Base-by-base conservation (phyloP, 73 alveolate genomes). In the Strombidium stylifer region DNA sequence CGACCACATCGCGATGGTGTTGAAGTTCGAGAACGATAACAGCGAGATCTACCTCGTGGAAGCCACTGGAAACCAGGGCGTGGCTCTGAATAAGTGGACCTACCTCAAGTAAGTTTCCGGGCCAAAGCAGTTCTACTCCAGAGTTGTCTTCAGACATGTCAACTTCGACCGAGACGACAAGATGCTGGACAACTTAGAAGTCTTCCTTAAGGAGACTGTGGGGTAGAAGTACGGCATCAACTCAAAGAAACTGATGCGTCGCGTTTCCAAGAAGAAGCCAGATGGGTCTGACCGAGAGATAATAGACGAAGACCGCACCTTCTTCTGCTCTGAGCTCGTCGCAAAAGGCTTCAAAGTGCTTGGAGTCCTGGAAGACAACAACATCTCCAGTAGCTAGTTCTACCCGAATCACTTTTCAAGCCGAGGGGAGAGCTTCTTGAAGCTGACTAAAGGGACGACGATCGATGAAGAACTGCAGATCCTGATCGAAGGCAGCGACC, bases 1-100 rank as follows among this genome's bases (percentile, higher is more conserved):
- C 69, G 97, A 93, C 55, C 98, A 93, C 78, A 94, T 93, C 10
- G 97, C 87, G 0, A 54, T 93, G 69, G 64, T 89, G 19, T 49
- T 89, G 18, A 90, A 82, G 64, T 85, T 71, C 46, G 66, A 50
- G 5, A 70, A 61, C 3, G 91, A 70, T 21, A 85, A 70, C n/a
- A 36, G 36, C 10, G 91, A 78, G 30, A 59, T 78, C 14, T 78
- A 78, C 39, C 44, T 78, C 28, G 42, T 78, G 10, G 90, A 78
- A 27, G 41, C 90, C 3, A 68, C 83, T 6, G 25, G 61, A 19
- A 58, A 50, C 32, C 56, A 49, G 14, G 90, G 90, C n/a, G 90
- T 78, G 25, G 30, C 73, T 8, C 15, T 78, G 3, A 26, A 67
- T 20, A 32, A 64, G 23, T 78, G 83, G 84, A 18, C 58, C 19